Evolutionary conservation across 1,284 basidiomycete genomes (phyloP).

Genomic region (Vanrija pseudolonga): DNA sequence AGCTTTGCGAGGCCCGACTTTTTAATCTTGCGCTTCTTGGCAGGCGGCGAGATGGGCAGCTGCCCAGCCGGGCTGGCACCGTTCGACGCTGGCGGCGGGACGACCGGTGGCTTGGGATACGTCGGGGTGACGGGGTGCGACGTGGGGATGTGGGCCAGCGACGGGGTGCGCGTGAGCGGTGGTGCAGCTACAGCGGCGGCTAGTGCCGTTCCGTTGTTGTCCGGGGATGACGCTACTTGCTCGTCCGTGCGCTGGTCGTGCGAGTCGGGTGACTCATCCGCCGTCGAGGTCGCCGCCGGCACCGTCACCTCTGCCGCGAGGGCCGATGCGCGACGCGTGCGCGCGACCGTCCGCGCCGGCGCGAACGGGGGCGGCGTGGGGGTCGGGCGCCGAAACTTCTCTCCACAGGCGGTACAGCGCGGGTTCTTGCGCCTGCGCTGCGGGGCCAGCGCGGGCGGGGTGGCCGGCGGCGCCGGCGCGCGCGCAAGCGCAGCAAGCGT

Average conservation of each 20-base stretch:
- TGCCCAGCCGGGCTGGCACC: not conserved
- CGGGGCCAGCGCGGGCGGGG: not conserved
- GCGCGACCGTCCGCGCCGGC: conserved; percentile 9
- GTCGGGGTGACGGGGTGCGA: conserved; percentile 39
- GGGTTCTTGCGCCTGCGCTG: not conserved
- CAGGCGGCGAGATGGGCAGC: conserved; percentile 8
- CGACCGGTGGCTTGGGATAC: conserved; percentile 31
- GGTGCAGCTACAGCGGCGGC: not conserved
- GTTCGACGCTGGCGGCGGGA: conserved; percentile 3
- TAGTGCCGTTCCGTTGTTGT: not conserved
- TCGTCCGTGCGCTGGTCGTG: too few relatives aligned
- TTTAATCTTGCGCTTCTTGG: conserved; percentile 40
- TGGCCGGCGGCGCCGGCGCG: too few relatives aligned
- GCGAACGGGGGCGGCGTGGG: conserved; percentile 6
- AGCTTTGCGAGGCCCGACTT: conserved; percentile 44
- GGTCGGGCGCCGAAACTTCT: conserved; percentile 5
- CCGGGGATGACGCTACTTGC: not conserved
- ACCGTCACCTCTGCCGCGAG: conserved; percentile 5
- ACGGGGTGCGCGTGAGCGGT: conserved; percentile 15
- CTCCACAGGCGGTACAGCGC: conserved; percentile 6
- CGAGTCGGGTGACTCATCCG: not conserved
- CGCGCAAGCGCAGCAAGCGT: too few relatives aligned
- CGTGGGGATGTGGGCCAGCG: conserved; percentile 29
- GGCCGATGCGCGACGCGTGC: conserved; percentile 10
- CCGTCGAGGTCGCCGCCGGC: not conserved